phyloP scores from a whole-genome alignment of 163 green algal genomes.

The Scenedesmus sp. region DNA sequence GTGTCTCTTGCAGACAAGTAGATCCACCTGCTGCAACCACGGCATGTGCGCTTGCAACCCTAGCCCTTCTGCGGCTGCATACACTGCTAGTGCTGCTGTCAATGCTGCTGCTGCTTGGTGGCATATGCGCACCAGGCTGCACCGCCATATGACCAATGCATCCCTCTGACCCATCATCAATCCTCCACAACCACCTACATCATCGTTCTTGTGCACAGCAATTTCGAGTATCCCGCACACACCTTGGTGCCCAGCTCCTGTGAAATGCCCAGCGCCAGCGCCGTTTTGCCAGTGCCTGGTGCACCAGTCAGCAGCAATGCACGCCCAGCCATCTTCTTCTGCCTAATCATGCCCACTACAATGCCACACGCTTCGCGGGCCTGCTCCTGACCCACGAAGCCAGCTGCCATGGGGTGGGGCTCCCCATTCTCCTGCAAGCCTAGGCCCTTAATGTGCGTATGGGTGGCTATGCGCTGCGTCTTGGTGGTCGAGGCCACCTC shows the following conservation, averaged over 20 bases:
- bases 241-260: slow-evolving; percentile 97
- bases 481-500: slow-evolving; percentile 96
- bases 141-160: neutral
- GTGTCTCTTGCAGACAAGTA: too few relatives aligned
- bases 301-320: slow-evolving; percentile 96
- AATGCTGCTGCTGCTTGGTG: neutral
- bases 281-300: slow-evolving; percentile 98
- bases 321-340: slow-evolving; percentile 98
- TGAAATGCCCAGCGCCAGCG: slow-evolving; percentile 97
- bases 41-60: too few relatives aligned
- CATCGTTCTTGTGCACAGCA: neutral
- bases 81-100: neutral
- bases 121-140: neutral
- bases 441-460: slow-evolving; percentile 99
- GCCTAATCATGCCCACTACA: slow-evolving; percentile 98
- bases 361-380: slow-evolving; percentile 96
- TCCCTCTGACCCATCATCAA: too few relatives aligned
- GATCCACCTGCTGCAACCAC: too few relatives aligned
- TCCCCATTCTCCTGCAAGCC: slow-evolving; percentile 92
- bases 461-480: slow-evolving; percentile 95
- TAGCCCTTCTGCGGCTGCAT: too few relatives aligned
- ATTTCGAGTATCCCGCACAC: slow-evolving; percentile 24
- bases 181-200: neutral
- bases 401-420: slow-evolving; percentile 82
- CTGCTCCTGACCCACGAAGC: slow-evolving; percentile 97